A percentile compares a stretch with the other conserved stretches of the same genome.
phyloP scores from a whole-genome alignment of 352 stramenopile species.

The Phytophthora chlamydospora region DNA sequence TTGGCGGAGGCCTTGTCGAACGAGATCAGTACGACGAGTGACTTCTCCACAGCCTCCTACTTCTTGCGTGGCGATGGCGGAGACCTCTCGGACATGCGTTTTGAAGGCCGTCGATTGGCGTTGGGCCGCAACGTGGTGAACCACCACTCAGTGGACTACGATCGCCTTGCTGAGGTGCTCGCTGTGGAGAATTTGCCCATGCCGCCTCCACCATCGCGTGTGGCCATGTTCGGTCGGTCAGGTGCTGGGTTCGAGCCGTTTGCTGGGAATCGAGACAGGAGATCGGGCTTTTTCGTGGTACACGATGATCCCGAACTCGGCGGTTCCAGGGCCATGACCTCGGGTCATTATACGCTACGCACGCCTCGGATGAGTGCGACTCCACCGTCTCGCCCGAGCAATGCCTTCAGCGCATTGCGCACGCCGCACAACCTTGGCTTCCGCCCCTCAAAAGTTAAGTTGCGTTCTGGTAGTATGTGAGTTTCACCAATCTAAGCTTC shows the following conservation, averaged over 20 bases:
- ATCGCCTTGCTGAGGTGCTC: slow-evolving; percentile 45
- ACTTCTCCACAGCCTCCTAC: slow-evolving; percentile 58
- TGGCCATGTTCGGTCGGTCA: slow-evolving; percentile 70
- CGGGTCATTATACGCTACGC: slow-evolving; percentile 29
- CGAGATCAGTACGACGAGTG: slow-evolving; percentile 52
- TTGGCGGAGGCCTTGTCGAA: slow-evolving; percentile 44
- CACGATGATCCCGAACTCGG: slow-evolving; percentile 39
- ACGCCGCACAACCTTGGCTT: slow-evolving; percentile 8
- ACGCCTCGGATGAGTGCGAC: slow-evolving; percentile 23
- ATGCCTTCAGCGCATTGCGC: slow-evolving; percentile 15
- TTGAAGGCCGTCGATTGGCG: slow-evolving; percentile 41
- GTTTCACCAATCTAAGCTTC: no score
- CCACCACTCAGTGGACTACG: slow-evolving; percentile 71
- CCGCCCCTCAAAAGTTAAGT: slow-evolving; percentile 2
- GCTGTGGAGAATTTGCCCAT: slow-evolving; percentile 45
- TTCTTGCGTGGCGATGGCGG: slow-evolving; percentile 50
- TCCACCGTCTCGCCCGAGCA: slow-evolving; percentile 11
- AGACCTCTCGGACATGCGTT: slow-evolving; percentile 50
- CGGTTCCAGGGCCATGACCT: slow-evolving; percentile 37
- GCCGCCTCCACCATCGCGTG: slow-evolving; percentile 55
- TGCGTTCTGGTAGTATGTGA: slow-evolving; percentile 1
- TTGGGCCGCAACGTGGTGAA: slow-evolving; percentile 66
- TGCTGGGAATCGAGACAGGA: slow-evolving; percentile 24
- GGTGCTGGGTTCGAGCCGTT: slow-evolving; percentile 58
- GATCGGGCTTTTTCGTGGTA: slow-evolving; percentile 60